Evolutionary conservation across 169 alveolate genomes (phyloP).

Genomic region (Miamiensis avidus): DNA sequence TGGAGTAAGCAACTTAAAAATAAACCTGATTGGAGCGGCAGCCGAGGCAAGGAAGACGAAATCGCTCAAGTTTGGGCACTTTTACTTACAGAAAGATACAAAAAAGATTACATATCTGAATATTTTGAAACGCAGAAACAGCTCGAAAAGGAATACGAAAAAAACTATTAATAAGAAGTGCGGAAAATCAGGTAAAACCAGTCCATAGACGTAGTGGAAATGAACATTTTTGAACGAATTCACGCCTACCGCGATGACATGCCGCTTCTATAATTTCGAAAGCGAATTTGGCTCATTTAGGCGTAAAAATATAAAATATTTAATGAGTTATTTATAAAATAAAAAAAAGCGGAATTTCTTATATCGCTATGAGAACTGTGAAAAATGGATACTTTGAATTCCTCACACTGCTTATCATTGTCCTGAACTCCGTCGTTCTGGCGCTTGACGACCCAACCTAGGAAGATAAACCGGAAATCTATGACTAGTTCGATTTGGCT

Average conservation of each 20-base stretch:
- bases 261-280: background rate
- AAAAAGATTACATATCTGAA: background rate
- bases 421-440: conserved; percentile 60
- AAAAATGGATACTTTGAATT: conserved; percentile 57
- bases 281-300: background rate
- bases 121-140: background rate
- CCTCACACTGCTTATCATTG: conserved; percentile 58
- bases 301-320: background rate
- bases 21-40: no score
- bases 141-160: conserved; percentile 2
- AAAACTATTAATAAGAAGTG: background rate
- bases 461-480: conserved; percentile 11
- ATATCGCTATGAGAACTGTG: conserved; percentile 17
- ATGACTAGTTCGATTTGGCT: conserved; percentile 44
- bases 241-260: background rate
- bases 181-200: background rate
- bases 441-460: conserved; percentile 70
- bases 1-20: no score
- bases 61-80: background rate
- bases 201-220: conserved; percentile 5
- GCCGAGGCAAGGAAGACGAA: background rate
- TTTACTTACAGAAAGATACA: background rate
- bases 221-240: conserved; percentile 9
- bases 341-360: conserved; percentile 8
- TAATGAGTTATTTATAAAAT: background rate